These are phyloP conservation scores for Entoloma clypeatum DNA, from an alignment of 1,284 basidiomycete species.

Conservation along the genomic window DNA sequence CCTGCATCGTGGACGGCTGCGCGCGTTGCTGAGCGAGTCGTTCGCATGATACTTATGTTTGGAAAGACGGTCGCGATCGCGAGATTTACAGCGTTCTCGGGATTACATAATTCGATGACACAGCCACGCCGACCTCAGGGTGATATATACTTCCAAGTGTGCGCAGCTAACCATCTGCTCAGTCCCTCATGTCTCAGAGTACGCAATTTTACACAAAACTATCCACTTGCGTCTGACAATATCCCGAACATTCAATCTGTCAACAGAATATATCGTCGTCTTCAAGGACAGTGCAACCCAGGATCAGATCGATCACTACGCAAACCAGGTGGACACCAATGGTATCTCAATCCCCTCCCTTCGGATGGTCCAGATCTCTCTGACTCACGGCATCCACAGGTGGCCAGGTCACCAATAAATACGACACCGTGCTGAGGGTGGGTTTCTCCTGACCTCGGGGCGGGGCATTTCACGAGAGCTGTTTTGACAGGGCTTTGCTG, in stretches of 20 bases:
- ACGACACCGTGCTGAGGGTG: constrained; percentile 35
- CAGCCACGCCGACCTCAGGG: too few relatives aligned
- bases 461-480: background rate
- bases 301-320: constrained; percentile 43
- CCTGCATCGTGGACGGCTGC: constrained; percentile 9
- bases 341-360: constrained; percentile 26
- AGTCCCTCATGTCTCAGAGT: constrained; percentile 21
- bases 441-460: constrained; percentile 2
- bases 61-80: constrained; percentile 2
- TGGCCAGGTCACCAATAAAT: constrained; percentile 40
- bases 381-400: constrained; percentile 28
- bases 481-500: constrained; percentile 48
- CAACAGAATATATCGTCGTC: constrained; percentile 52
- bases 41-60: constrained; percentile 18
- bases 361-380: constrained; percentile 1
- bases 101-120: too few relatives aligned
- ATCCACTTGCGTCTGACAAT: constrained; percentile 9
- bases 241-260: background rate
- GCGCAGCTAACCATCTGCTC: too few relatives aligned
- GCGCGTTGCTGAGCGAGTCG: constrained; percentile 24
- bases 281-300: constrained; percentile 48
- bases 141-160: background rate
- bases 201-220: too few relatives aligned
- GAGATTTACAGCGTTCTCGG: too few relatives aligned
- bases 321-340: constrained; percentile 34